Evolutionary conservation across 75 land plant species (phyloP), one percentile per base, ranked within the genome.

Genomic region (Picea sitchensis): DNA sequence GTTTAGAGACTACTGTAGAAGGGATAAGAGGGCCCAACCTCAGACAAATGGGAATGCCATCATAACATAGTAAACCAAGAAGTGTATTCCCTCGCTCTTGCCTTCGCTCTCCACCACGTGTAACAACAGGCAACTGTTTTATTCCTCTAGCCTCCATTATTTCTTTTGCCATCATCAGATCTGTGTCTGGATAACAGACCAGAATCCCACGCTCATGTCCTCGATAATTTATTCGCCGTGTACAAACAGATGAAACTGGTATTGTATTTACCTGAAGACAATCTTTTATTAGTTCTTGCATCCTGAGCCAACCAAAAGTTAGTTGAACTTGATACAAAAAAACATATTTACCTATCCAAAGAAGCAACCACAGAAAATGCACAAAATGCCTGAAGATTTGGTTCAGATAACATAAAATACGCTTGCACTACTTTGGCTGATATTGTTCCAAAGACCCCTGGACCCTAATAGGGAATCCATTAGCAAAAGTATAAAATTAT

Each of bases 111-210:
- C 88, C 80, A 77, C 82, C 86, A 61, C 89, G 91, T 64, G 82
- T 87, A 57, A 98, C 98, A 26, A 98, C 99, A 69, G 99, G 99
- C 34, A 98, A 85, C 78, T 93, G 98, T 65, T 91, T 92, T 21
- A 91, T 81, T 54, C 88, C 90, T 77, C 86, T 88, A 26, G 90
- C 89, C 78, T 87, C 91, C 95, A 97, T 91, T n/a, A 97, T 83
- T 23, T 93, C 90, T 83, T 89, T 90, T 58, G 98, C 96, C 73
- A 78, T 88, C 61, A 75, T 86, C 81, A 97, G 82, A 81, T 87
- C 90, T 75, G 90, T 91, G 74, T 97, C 94, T 18, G 98, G 98
- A 83, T 91, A 93, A 64, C 99, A 95, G 26, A 91, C 89, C 65
- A 97, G 83, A 69, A 97, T 79, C 17, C 91, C 92, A 65, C 88